Evolutionary conservation across 2,329 filamentous ascomycete species (phyloP), one percentile per base, ranked within the genome.

Genomic region (Colletotrichum musicola): DNA sequence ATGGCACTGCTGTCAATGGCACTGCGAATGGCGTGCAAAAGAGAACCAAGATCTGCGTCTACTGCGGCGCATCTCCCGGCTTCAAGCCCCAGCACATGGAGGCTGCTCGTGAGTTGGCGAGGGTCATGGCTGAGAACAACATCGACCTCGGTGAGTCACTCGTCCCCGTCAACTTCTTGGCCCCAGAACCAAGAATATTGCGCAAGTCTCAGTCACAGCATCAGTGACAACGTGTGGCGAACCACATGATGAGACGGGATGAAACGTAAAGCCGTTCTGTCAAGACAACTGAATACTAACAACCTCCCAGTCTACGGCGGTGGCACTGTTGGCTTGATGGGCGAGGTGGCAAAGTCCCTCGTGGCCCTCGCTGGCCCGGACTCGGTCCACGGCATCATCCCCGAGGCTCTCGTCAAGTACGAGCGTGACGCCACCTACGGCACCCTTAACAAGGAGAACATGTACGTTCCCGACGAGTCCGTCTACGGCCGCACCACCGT

Each of bases 321-420:
- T 73, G 96, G 96, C 76, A 98, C 95, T 2, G 90, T 94, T 44
- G 96, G 96, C 10, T 87, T 99, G 53, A 99, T 99, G 96, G 96
- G 96, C 77, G 94, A 98, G 78, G 81, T 98, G 12, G 94, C 96
- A 53, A 92, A 91, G 75, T 95, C 93, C 0, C 90, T 99, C 30
- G 94, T 97, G 73, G 86, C 92, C 0, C 89, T 98, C 71, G 90
- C 91, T 5, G 95, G 96, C 3, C 93, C 95, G 0, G 80, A 90
- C 58, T 83, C 92, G 13, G 96, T 98, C 16, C 95, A 98, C 82
- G 96, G 96, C 76, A 93, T 99, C 78, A 98, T 99, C 75, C 96
- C 96, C 5, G 88, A 91, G 59, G 92, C 95, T 0, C 88, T 99
- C 6, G 89, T 98, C 51, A 87, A 88, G 73, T 92, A 91, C 79